Evolutionary conservation across 441 rosid genomes (phyloP).

Genomic region (Adansonia gregorii): DNA sequence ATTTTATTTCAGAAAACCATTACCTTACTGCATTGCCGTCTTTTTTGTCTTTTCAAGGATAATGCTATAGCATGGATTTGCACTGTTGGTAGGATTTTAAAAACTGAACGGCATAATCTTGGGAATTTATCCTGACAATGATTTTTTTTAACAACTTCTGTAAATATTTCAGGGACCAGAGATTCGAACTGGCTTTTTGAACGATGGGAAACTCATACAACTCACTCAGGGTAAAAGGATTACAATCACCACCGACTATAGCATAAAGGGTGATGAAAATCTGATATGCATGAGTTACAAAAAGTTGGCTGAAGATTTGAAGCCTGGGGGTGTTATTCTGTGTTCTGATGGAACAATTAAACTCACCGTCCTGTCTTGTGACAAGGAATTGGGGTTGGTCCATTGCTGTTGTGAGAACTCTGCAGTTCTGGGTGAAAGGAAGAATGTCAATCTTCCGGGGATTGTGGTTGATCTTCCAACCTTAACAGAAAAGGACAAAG

Average conservation of each 20-base stretch:
- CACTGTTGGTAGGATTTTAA: neutral
- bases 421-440: constrained; percentile 67
- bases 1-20: neutral
- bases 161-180: constrained; percentile 57
- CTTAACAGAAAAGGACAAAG: constrained; percentile 59
- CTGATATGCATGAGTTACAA: constrained; percentile 66
- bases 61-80: neutral
- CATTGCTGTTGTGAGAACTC: constrained; percentile 62
- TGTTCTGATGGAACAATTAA: constrained; percentile 70
- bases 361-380: constrained; percentile 51
- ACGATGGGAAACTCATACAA: constrained; percentile 56
- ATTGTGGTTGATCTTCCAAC: constrained; percentile 72
- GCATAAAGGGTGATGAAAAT: constrained; percentile 53
- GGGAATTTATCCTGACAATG: neutral
- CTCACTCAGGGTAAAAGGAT: constrained; percentile 57
- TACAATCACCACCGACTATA: constrained; percentile 55
- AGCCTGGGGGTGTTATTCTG: constrained; percentile 52
- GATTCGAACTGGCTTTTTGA: constrained; percentile 70
- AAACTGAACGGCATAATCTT: neutral
- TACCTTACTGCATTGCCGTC: neutral
- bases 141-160: neutral
- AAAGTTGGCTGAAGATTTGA: constrained; percentile 60
- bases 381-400: constrained; percentile 50
- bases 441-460: constrained; percentile 76
- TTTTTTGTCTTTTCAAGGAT: neutral